Percentiles rank a stretch among this genome's conserved stretches.
phyloP scores from a whole-genome alignment of 306 rosid genomes.

The Vigna mungo region DNA sequence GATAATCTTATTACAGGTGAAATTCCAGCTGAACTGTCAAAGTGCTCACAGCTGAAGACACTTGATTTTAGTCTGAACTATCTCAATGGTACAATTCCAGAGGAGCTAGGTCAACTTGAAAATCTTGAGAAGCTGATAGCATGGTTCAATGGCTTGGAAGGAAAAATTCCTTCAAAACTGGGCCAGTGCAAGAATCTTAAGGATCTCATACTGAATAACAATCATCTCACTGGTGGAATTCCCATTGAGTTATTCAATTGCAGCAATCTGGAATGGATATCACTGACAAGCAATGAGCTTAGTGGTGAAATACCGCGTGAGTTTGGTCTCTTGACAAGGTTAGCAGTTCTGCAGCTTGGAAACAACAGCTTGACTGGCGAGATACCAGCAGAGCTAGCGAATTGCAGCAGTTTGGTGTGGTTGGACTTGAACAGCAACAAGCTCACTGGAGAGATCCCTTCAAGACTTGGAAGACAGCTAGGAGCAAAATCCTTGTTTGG shows the following conservation, averaged over 20 bases:
- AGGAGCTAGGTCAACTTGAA: conserved; percentile 85
- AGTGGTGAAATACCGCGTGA: conserved; percentile 75
- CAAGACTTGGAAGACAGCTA: conserved; percentile 88
- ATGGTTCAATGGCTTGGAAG: conserved; percentile 92
- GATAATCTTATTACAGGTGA: conserved; percentile 78
- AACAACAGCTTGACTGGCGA: conserved; percentile 84
- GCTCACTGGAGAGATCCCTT: conserved; percentile 94
- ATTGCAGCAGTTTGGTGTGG: conserved; percentile 96
- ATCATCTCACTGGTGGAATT: conserved; percentile 71
- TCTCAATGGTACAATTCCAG: conserved; percentile 86
- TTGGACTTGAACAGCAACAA: conserved; percentile 97
- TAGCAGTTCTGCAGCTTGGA: conserved; percentile 94
- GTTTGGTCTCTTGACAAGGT: conserved; percentile 79
- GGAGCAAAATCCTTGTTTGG: conserved; percentile 86
- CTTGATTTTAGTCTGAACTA: conserved; percentile 89
- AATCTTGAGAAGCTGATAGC: conserved; percentile 90
- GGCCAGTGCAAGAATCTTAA: conserved; percentile 85
- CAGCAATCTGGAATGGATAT: conserved; percentile 93
- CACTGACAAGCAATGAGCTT: conserved; percentile 84
- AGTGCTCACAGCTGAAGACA: conserved; percentile 78
- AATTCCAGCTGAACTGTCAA: conserved; percentile 76
- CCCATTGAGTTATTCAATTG: conserved; percentile 82
- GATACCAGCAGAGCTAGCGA: conserved; percentile 83
- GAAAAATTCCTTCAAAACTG: conserved; percentile 83
- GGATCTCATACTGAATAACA: conserved; percentile 90